A percentile compares a stretch with the other conserved stretches of the same genome.
phyloP scores from a whole-genome alignment of 2,329 filamentous ascomycete genomes.

The Beauveria asiatica region DNA sequence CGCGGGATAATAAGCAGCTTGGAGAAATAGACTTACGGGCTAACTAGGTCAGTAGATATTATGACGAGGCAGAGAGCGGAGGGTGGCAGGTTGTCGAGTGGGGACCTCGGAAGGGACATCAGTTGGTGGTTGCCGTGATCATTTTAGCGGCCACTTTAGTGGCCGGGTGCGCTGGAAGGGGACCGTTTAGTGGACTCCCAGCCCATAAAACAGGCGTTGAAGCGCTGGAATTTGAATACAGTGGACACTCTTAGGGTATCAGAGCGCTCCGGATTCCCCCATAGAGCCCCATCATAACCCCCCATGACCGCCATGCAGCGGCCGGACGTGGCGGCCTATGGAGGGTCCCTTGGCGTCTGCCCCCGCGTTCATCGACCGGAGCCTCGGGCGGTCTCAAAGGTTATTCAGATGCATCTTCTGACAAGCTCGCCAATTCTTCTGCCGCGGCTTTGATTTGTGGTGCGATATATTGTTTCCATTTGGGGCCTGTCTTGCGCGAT shows the following conservation, averaged over 20 bases:
- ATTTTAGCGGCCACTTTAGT: background rate
- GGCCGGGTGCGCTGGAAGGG: background rate
- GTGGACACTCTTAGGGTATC: background rate
- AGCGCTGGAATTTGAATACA: background rate
- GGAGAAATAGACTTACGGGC: background rate
- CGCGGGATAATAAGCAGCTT: background rate
- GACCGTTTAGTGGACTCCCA: no score
- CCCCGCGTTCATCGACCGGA: slow-evolving; percentile 8
- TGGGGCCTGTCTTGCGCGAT: no score
- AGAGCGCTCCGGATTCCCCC: background rate
- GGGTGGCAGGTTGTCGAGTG: background rate
- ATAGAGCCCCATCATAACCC: background rate
- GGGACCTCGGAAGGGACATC: background rate
- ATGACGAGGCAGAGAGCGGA: background rate
- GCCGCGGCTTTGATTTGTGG: background rate
- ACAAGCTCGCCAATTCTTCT: background rate
- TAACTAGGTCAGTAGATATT: background rate
- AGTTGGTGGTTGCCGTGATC: background rate
- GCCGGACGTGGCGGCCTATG: background rate
- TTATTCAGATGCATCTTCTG: background rate
- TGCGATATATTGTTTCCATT: background rate
- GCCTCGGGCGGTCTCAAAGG: slow-evolving; percentile 6
- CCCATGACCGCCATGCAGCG: background rate
- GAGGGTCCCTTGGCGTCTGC: background rate
- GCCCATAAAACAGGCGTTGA: background rate